A percentile compares a stretch with the other conserved stretches of the same genome.
phyloP scores from a whole-genome alignment of 768 basidiomycete genomes.

The Russula emetica region DNA sequence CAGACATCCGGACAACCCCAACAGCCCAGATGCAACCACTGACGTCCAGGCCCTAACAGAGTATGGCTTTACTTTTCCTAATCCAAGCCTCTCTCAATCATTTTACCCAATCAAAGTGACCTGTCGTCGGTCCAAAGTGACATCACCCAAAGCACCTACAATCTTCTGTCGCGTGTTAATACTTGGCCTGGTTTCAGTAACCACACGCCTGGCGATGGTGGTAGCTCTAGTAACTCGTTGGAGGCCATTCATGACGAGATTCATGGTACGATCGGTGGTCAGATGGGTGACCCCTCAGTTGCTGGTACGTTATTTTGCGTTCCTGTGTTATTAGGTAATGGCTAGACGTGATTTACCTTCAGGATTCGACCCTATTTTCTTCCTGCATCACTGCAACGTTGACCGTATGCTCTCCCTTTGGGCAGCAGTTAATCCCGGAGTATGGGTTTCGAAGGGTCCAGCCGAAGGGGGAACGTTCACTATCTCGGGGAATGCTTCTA shows the following conservation, averaged over 20 bases:
- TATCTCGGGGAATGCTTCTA: neutral
- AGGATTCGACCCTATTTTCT: constrained; percentile 54
- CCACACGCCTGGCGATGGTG: constrained; percentile 38
- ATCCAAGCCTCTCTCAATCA: neutral
- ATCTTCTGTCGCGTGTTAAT: constrained; percentile 38
- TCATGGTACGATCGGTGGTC: constrained; percentile 34
- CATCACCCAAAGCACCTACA: constrained; percentile 27
- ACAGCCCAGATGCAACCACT: constrained; percentile 14
- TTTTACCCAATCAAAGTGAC: neutral
- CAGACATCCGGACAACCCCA: constrained; percentile 10
- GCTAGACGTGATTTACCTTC: constrained; percentile 27
- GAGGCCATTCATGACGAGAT: constrained; percentile 50
- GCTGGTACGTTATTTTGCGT: constrained; percentile 45
- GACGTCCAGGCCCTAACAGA: constrained; percentile 33
- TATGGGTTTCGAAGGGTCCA: constrained; percentile 36
- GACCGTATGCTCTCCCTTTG: constrained; percentile 51
- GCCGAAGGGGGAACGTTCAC: constrained; percentile 25
- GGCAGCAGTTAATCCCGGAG: constrained; percentile 43
- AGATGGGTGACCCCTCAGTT: constrained; percentile 28
- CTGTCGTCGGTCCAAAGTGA: constrained; percentile 4
- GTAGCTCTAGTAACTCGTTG: constrained; percentile 43
- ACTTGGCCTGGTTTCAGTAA: constrained; percentile 48
- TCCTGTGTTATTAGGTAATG: neutral
- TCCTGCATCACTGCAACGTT: constrained; percentile 50
- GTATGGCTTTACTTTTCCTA: constrained; percentile 25